These are phyloP conservation scores for Dactylellina parvicollis DNA, from an alignment of 2,329 filamentous ascomycete genomes.

Conservation along the genomic window DNA sequence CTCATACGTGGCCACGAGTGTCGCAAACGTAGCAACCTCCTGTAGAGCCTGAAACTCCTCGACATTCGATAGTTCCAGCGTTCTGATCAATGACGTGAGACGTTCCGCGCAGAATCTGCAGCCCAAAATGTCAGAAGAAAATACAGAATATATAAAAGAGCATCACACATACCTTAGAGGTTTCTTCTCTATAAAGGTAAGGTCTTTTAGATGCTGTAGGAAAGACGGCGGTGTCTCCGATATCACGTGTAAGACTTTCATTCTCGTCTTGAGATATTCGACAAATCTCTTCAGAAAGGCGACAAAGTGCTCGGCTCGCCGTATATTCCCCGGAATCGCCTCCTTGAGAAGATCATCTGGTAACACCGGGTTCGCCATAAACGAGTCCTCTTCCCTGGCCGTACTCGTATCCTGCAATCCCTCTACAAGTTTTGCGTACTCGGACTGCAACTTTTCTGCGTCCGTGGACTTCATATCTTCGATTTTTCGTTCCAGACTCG, in stretches of 20 bases:
- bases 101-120: slow-evolving; percentile 88
- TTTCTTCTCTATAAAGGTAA: slow-evolving; percentile 98
- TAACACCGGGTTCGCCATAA: slow-evolving; percentile 94
- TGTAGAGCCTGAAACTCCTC: slow-evolving; percentile 97
- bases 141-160: too few species aligned
- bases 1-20: slow-evolving; percentile 93
- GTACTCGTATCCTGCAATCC: slow-evolving; percentile 88
- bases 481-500: slow-evolving; percentile 90
- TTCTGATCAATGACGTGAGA: slow-evolving; percentile 90
- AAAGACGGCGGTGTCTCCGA: slow-evolving; percentile 97
- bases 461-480: slow-evolving; percentile 95
- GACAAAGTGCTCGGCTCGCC: slow-evolving; percentile 94
- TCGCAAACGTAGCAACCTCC: slow-evolving; percentile 97
- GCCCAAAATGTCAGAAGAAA: slow-evolving; percentile 4
- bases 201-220: slow-evolving; percentile 87
- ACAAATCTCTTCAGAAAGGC: slow-evolving; percentile 96
- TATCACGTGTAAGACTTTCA: slow-evolving; percentile 98
- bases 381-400: slow-evolving; percentile 89
- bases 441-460: slow-evolving; percentile 89
- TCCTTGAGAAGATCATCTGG: slow-evolving; percentile 95
- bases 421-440: slow-evolving; percentile 94
- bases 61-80: slow-evolving; percentile 94
- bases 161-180: slow-evolving; percentile 71
- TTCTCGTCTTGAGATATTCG: slow-evolving; percentile 95
- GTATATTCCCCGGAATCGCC: slow-evolving; percentile 94